phyloP scores from a whole-genome alignment of 1,284 basidiomycete genomes.

The Cutaneotrichosporon spelunceum region DNA sequence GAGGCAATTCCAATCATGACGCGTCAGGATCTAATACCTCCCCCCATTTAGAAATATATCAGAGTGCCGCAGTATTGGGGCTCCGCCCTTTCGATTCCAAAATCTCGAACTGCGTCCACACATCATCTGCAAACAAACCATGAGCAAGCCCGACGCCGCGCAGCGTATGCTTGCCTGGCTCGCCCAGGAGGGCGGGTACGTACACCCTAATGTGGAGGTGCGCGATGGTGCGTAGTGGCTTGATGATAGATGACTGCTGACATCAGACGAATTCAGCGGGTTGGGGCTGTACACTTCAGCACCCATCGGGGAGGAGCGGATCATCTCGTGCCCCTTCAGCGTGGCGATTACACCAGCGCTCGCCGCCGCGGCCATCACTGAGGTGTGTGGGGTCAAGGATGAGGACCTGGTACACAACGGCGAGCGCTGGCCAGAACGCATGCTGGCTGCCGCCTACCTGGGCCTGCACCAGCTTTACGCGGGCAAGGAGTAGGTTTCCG shows the following conservation, averaged over 20 bases:
- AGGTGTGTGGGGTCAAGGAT: slow-evolving; percentile 26
- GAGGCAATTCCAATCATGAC: neutral
- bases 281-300: slow-evolving; percentile 59
- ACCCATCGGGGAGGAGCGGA: slow-evolving; percentile 57
- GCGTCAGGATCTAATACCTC: neutral
- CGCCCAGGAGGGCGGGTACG: slow-evolving; percentile 6
- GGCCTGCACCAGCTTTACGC: slow-evolving; percentile 64
- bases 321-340: slow-evolving; percentile 71
- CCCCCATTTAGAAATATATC: neutral
- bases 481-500: slow-evolving; percentile 11
- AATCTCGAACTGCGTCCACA: neutral
- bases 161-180: slow-evolving; percentile 16
- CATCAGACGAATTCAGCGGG: slow-evolving; percentile 55
- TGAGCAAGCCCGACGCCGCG: slow-evolving; percentile 15
- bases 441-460: slow-evolving; percentile 69
- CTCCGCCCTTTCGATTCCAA: neutral
- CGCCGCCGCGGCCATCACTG: slow-evolving; percentile 56
- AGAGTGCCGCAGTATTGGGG: neutral
- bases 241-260: slow-evolving; percentile 2
- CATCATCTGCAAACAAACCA: neutral
- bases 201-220: slow-evolving; percentile 21
- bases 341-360: slow-evolving; percentile 65
- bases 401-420: slow-evolving; percentile 27
- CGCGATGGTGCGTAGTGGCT: slow-evolving; percentile 51
- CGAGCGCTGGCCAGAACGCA: slow-evolving; percentile 63